phyloP scores from a whole-genome alignment of 306 rosid genomes.

The Ormosia emarginata region DNA sequence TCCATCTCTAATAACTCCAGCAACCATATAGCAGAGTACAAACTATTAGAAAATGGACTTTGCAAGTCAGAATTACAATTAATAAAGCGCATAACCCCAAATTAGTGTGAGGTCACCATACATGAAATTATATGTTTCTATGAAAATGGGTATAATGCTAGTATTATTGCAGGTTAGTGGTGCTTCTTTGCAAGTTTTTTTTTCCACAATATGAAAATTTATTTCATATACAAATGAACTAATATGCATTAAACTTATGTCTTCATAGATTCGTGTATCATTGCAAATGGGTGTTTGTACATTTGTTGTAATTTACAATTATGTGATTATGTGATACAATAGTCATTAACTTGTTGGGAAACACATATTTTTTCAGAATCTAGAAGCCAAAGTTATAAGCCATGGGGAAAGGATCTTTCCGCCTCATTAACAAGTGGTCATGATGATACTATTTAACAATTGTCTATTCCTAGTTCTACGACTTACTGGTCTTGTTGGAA shows the following conservation, averaged over 20 bases:
- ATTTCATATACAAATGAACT: not conserved
- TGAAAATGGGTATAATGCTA: too few relatives aligned
- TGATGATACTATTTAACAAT: not conserved
- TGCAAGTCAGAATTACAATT: too few relatives aligned
- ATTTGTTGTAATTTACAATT: not conserved
- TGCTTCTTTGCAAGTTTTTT: constrained; percentile 57
- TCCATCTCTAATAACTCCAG: too few relatives aligned
- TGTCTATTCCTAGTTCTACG: not conserved
- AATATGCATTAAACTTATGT: not conserved
- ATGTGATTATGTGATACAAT: constrained; percentile 9
- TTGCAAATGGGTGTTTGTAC: not conserved
- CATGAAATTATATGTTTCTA: too few relatives aligned
- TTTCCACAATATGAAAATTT: constrained; percentile 20
- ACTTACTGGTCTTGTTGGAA: not conserved
- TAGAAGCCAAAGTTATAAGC: not conserved
- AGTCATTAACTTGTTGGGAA: not conserved
- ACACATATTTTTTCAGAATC: not conserved
- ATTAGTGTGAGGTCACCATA: too few relatives aligned
- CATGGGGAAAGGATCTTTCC: not conserved
- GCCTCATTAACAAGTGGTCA: not conserved
- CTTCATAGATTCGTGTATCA: not conserved
- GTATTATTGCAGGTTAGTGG: constrained; percentile 28
- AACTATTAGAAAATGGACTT: too few relatives aligned
- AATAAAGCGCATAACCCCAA: too few relatives aligned
- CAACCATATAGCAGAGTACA: too few relatives aligned